A percentile compares a stretch with the other conserved stretches of the same genome.
Conservation (phyloP, 108 stramenopile species). For the Stephanodiscus triporus region DNA sequence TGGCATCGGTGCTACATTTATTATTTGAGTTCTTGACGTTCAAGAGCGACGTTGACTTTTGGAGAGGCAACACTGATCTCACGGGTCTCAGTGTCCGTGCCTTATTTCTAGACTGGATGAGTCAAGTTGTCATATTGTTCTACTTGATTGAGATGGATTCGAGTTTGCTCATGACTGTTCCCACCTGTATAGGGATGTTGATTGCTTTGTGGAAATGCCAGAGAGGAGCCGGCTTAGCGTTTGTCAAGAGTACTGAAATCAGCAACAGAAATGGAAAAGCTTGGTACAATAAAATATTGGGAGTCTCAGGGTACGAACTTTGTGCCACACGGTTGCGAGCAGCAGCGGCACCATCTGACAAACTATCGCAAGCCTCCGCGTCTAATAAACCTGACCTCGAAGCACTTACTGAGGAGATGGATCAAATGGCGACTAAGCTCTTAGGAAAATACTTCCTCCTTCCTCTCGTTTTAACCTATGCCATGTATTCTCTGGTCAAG, state of each 20-base stretch:
- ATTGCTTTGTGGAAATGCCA: conserved; percentile 89
- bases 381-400: conserved; percentile 54
- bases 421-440: conserved; percentile 76
- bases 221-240: conserved; percentile 68
- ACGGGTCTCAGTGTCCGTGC: conserved; percentile 85
- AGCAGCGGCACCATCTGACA: conserved; percentile 16
- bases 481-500: conserved; percentile 68
- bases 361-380: conserved; percentile 3
- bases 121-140: conserved; percentile 86
- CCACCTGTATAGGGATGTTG: conserved; percentile 76
- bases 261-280: conserved; percentile 31
- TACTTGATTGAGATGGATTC: conserved; percentile 90
- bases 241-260: conserved; percentile 48
- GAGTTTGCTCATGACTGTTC: conserved; percentile 86
- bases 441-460: conserved; percentile 71
- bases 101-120: conserved; percentile 87
- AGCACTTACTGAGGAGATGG: conserved; percentile 79
- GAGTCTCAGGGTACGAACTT: conserved; percentile 74
- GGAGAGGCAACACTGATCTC: conserved; percentile 88
- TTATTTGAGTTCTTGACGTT: conserved; percentile 96
- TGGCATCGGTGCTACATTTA: conserved; percentile 91
- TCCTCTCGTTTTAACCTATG: conserved; percentile 80
- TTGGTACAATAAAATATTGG: conserved; percentile 66
- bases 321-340: conserved; percentile 67
- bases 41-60: conserved; percentile 93